Conservation (phyloP, 441 rosid species). For the Rhodomyrtus psidioides region DNA sequence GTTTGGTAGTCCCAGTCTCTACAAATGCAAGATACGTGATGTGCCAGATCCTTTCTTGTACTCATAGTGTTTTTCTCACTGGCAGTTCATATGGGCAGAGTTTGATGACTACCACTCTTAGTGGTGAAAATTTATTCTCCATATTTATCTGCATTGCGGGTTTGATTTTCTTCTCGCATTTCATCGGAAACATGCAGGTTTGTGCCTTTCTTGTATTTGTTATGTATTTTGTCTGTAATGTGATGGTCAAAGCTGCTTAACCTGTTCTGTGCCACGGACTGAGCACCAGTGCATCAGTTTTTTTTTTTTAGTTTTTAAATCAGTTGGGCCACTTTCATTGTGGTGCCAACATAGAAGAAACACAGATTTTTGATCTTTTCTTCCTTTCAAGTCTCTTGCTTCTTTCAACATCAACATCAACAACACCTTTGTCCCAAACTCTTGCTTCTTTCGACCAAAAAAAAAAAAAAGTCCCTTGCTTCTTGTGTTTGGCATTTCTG, state of each 20-base stretch:
- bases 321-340: neutral
- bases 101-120: conserved; percentile 54
- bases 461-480: neutral
- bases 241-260: neutral
- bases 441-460: neutral
- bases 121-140: conserved; percentile 60
- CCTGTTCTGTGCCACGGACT: neutral
- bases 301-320: neutral
- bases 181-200: conserved; percentile 90
- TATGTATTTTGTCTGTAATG: neutral
- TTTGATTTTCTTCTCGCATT: conserved; percentile 73
- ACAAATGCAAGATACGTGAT: neutral
- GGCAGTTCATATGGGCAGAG: conserved; percentile 82
- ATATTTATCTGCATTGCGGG: conserved; percentile 60
- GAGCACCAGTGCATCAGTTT: neutral
- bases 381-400: neutral
- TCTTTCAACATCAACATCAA: too few relatives aligned
- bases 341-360: neutral
- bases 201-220: neutral
- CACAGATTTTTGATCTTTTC: neutral
- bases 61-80: neutral
- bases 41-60: neutral
- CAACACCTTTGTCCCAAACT: too few relatives aligned
- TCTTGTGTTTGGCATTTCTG: neutral
- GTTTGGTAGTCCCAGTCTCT: neutral